phyloP scores from a whole-genome alignment of 2,329 filamentous ascomycete species.

The Xylariales sp. region DNA sequence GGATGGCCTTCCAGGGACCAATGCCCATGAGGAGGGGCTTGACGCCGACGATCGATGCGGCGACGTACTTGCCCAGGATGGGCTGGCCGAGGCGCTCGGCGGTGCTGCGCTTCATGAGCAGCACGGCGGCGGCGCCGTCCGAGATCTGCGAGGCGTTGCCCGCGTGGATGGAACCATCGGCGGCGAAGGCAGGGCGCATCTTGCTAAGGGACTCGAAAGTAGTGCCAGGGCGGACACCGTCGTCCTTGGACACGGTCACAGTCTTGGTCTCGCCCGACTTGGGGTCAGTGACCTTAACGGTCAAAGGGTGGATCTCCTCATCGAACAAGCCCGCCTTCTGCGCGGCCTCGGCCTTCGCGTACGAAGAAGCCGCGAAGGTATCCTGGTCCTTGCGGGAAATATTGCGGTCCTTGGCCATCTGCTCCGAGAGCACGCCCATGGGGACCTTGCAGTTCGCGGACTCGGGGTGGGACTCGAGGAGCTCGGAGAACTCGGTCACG shows the following conservation, averaged over 20 bases:
- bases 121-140: constrained; percentile 89
- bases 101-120: constrained; percentile 91
- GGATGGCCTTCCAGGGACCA: constrained; percentile 93
- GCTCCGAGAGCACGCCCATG: constrained; percentile 90
- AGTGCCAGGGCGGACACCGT: constrained; percentile 80
- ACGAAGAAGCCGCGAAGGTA: constrained; percentile 88
- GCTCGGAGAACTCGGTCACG: constrained; percentile 88
- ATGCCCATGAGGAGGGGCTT: constrained; percentile 93
- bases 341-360: constrained; percentile 82
- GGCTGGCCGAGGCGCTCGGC: constrained; percentile 83
- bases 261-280: constrained; percentile 84
- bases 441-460: constrained; percentile 95
- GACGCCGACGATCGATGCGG: constrained; percentile 81
- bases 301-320: constrained; percentile 84
- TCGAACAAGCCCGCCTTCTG: constrained; percentile 88
- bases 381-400: constrained; percentile 75
- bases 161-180: constrained; percentile 90
- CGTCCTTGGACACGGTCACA: constrained; percentile 79
- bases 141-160: constrained; percentile 96
- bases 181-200: constrained; percentile 85
- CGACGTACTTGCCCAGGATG: constrained; percentile 89
- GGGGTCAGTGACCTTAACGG: constrained; percentile 82
- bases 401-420: constrained; percentile 85
- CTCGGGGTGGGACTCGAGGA: constrained; percentile 75
- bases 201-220: constrained; percentile 86